Conservation (phyloP, 306 rosid species). For the Aeschynomene evenia region DNA sequence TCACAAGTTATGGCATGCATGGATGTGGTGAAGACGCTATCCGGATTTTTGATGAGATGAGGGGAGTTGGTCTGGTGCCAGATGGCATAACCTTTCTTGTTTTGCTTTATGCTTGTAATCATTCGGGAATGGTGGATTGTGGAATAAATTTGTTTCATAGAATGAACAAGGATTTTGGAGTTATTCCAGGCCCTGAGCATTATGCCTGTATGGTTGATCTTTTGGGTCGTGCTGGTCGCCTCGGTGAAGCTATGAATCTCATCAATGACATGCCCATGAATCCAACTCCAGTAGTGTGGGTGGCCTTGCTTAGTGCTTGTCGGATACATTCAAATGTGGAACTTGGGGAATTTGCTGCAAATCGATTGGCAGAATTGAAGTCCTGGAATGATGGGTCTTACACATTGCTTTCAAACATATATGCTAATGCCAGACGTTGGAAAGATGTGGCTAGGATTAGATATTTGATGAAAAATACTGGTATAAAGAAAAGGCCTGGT, state of each 20-base stretch:
- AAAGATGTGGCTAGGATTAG: conserved; percentile 80
- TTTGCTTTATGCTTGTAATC: conserved; percentile 84
- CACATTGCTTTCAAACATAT: conserved; percentile 84
- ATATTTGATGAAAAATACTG: conserved; percentile 61
- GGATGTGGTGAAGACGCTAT: conserved; percentile 83
- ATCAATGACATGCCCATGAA: conserved; percentile 67
- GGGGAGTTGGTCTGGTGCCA: conserved; percentile 43
- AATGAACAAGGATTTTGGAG: conserved; percentile 59
- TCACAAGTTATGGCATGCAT: conserved; percentile 85
- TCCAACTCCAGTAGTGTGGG: conserved; percentile 75
- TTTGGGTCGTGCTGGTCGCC: conserved; percentile 75
- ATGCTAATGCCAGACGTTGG: conserved; percentile 79
- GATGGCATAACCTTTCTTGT: conserved; percentile 80
- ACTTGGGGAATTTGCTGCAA: conserved; percentile 78
- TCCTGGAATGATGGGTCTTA: conserved; percentile 71
- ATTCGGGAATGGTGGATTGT: conserved; percentile 71
- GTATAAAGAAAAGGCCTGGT: conserved; percentile 77
- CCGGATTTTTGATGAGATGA: conserved; percentile 61
- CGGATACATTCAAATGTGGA: conserved; percentile 67
- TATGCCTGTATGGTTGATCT: conserved; percentile 92
- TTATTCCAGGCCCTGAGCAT: conserved; percentile 73
- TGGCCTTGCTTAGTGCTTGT: conserved; percentile 75
- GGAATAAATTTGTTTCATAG: conserved; percentile 61
- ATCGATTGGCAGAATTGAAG: conserved; percentile 45
- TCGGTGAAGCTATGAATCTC: conserved; percentile 61